Conservation (phyloP, 441 rosid species). For the Erodium texanum region DNA sequence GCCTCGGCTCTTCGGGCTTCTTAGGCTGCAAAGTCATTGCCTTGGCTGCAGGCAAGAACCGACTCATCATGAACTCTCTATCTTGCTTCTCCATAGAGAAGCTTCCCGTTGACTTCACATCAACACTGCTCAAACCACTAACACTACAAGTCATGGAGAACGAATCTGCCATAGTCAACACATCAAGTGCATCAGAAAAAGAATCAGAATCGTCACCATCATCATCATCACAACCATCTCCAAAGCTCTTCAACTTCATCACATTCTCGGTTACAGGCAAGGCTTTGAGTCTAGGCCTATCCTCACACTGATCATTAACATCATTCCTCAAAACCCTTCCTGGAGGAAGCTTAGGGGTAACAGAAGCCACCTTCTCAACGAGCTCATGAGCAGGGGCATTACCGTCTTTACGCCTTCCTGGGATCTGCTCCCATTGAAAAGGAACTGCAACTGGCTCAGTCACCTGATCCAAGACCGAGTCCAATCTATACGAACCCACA, state of each 20-base stretch:
- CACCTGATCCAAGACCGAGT: slow-evolving; percentile 39
- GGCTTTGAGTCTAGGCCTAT: slow-evolving; percentile 13
- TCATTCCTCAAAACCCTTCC: slow-evolving; percentile 27
- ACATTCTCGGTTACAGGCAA: slow-evolving; percentile 14
- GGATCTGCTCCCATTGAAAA: slow-evolving; percentile 78
- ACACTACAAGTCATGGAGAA: slow-evolving; percentile 60
- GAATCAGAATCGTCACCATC: slow-evolving; percentile 31
- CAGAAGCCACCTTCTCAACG: slow-evolving; percentile 16
- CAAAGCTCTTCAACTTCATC: slow-evolving; percentile 22
- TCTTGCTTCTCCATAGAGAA: slow-evolving; percentile 41
- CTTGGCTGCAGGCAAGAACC: slow-evolving; percentile 97
- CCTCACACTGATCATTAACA: slow-evolving; percentile 16
- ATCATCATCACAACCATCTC: slow-evolving; percentile 14
- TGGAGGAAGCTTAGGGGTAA: slow-evolving; percentile 33
- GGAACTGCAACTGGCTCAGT: slow-evolving; percentile 81
- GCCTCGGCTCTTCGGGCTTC: slow-evolving; percentile 40
- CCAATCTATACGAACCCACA: slow-evolving; percentile 1
- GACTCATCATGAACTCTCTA: slow-evolving; percentile 78
- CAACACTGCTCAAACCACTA: slow-evolving; percentile 47
- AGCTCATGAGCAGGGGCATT: slow-evolving; percentile 22
- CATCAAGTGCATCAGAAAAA: slow-evolving; percentile 61
- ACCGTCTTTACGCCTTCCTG: slow-evolving; percentile 60
- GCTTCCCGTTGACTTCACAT: slow-evolving; percentile 38
- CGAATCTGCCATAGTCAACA: slow-evolving; percentile 38
- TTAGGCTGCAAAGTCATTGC: slow-evolving; percentile 70